These are phyloP conservation scores for Raffaelea deltoideospora DNA, from an alignment of 2,329 filamentous ascomycete species.

Conservation along the genomic window DNA sequence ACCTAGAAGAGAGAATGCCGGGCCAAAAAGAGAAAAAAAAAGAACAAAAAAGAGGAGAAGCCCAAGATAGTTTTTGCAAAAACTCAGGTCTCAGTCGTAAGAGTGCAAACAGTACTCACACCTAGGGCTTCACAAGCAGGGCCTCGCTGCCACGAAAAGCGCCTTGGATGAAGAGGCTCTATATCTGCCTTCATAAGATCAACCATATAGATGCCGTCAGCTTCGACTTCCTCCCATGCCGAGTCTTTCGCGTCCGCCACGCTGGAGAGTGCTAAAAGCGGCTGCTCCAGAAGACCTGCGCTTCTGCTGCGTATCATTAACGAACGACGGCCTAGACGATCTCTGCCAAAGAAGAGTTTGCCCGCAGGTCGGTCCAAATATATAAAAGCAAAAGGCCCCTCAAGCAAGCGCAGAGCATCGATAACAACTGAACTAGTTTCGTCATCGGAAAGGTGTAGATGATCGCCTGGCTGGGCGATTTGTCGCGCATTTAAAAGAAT, in stretches of 20 bases:
- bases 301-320: constrained; percentile 38
- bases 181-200: constrained; percentile 24
- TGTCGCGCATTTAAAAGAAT: constrained; percentile 39
- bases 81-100: no score
- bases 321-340: constrained; percentile 76
- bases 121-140: no score
- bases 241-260: constrained; percentile 37
- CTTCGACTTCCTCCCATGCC: constrained; percentile 67
- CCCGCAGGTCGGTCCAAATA: constrained; percentile 53
- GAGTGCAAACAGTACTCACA: no score
- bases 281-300: constrained; percentile 20
- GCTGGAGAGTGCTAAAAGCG: constrained; percentile 50
- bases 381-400: constrained; percentile 81
- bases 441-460: background rate
- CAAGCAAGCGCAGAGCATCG: constrained; percentile 42
- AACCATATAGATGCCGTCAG: constrained; percentile 64
- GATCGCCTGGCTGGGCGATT: constrained; percentile 9
- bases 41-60: no score
- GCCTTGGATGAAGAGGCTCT: background rate
- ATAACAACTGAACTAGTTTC: constrained; percentile 12
- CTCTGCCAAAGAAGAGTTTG: constrained; percentile 67
- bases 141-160: background rate
- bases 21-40: no score
- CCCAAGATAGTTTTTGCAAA: no score
- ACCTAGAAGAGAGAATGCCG: no score